phyloP scores from a whole-genome alignment of 208 protist species.

The Trypanosoma cruzi region DNA sequence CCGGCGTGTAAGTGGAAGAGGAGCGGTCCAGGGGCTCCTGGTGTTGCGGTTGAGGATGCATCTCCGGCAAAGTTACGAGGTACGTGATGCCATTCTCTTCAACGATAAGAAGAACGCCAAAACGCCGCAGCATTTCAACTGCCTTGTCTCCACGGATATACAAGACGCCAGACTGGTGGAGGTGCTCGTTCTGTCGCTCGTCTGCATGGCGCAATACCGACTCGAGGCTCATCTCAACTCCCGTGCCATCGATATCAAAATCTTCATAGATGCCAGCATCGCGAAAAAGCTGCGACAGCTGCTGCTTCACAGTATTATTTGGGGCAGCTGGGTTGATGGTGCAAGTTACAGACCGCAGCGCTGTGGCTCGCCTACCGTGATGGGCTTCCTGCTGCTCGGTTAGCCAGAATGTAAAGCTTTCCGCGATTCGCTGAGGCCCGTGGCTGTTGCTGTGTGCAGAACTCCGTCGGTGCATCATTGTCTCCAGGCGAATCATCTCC shows the following conservation, averaged over 20 bases:
- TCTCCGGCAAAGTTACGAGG: constrained; percentile 83
- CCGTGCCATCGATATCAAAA: constrained; percentile 53
- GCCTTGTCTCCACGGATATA: constrained; percentile 80
- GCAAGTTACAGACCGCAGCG: constrained; percentile 50
- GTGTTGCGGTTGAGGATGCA: constrained; percentile 10
- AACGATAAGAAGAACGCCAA: constrained; percentile 72
- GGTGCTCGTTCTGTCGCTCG: constrained; percentile 65
- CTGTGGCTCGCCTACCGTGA: background rate
- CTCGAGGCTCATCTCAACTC: constrained; percentile 60
- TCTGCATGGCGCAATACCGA: constrained; percentile 71
- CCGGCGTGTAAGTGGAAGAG: constrained; percentile 46
- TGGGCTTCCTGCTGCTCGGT: constrained; percentile 9
- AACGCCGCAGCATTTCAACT: constrained; percentile 71
- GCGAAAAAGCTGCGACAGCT: constrained; percentile 64
- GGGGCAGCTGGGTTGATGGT: constrained; percentile 60
- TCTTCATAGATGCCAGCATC: constrained; percentile 72
- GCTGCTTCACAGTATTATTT: constrained; percentile 53
- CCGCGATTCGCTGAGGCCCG: constrained; percentile 17
- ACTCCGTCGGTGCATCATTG: constrained; percentile 64
- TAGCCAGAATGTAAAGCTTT: constrained; percentile 78
- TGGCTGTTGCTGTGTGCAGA: background rate
- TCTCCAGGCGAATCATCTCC: constrained; percentile 85
- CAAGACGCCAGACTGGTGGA: constrained; percentile 54
- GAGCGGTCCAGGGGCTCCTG: constrained; percentile 7
- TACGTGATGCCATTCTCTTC: constrained; percentile 67